Conservation (phyloP, 208 protist genomes). For the Crithidia thermophila region DNA sequence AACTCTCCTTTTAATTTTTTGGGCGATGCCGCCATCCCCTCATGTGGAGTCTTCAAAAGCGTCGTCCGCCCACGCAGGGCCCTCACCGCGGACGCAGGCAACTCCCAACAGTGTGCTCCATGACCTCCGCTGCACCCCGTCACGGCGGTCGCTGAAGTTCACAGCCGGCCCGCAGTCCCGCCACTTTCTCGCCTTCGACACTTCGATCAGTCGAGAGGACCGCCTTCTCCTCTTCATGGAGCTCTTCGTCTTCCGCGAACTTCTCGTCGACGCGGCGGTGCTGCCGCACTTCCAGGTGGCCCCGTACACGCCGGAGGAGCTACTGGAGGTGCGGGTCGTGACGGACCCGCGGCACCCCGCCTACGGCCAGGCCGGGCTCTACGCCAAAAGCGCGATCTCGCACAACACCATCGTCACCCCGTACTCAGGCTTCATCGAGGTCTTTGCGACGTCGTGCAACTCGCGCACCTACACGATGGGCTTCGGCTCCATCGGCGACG, state of each 20-base stretch:
- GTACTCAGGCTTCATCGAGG: conserved; percentile 85
- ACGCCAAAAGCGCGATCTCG: conserved; percentile 68
- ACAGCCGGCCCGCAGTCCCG: conserved; percentile 39
- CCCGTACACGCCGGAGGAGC: conserved; percentile 69
- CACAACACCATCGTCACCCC: conserved; percentile 76
- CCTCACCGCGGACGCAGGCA: not conserved
- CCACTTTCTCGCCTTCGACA: conserved; percentile 83
- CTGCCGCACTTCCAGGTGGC: conserved; percentile 41
- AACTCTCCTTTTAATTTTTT: too few species aligned
- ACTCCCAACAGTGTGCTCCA: conserved; percentile 11
- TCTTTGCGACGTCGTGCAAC: conserved; percentile 79
- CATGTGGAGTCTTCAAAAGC: too few species aligned
- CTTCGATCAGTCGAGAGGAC: conserved; percentile 67
- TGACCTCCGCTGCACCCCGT: conserved; percentile 53
- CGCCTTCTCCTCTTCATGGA: conserved; percentile 73
- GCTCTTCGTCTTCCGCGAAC: conserved; percentile 52
- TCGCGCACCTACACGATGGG: conserved; percentile 92
- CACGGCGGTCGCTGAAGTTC: conserved; percentile 82
- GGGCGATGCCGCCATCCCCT: too few species aligned
- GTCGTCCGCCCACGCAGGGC: not conserved
- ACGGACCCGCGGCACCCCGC: conserved; percentile 80
- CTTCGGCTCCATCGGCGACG: conserved; percentile 76
- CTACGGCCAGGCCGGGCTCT: conserved; percentile 87
- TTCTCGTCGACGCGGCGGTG: conserved; percentile 46
- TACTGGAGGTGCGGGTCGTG: conserved; percentile 83